Base-by-base conservation (phyloP, 1,284 basidiomycete species). In the Fistulinella cinereoalba region DNA sequence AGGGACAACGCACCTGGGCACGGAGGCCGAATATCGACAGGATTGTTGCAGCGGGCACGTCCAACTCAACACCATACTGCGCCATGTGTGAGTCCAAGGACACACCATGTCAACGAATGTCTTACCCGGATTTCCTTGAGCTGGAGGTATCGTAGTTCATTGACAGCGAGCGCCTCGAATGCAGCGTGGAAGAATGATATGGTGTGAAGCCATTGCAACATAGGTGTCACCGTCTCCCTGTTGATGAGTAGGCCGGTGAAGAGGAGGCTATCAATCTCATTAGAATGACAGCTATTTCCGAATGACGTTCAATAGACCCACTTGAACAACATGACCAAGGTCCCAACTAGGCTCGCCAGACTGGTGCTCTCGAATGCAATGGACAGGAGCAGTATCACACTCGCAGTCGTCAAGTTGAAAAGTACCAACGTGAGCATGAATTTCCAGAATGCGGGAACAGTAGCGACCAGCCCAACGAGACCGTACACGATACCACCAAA, bases 121-220 rank as follows among this genome's bases (percentile, higher is more conserved):
- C 79, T 47, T 57, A 91, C 89, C 76, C 90, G 88, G 58, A 83
- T 79, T 67, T 98, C 91, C 62, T 90, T 92, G 42, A 98, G 73
- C 59, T 92, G 88, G n/a, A 98, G 72, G 67, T 95, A 97, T 39
- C 94, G 76, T 43, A 99, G 73, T 69, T 99, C 95, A 65, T 98
- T 98, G 49, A 98, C 94, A 21, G 94, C 85, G 23, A 99, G 77
- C 1, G 90, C 93, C 70, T 99, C 96, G 62, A 93, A 98, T 0
- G 90, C 96, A n/a, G 96, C 95, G 70, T 98, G 96, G 85, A 97
- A 98, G 78, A 98, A 98, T 3, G 92, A 96, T 12, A 92, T 64
- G 1, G 88, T 92, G 62, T 92, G 88, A 53, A 98, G 72, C 91
- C 92, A 97, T 48, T 80, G 82, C 40, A 96, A 73, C 31, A 73